Evolutionary conservation across 1,284 basidiomycete genomes (phyloP).

Genomic region (Marasmius fiardii): DNA sequence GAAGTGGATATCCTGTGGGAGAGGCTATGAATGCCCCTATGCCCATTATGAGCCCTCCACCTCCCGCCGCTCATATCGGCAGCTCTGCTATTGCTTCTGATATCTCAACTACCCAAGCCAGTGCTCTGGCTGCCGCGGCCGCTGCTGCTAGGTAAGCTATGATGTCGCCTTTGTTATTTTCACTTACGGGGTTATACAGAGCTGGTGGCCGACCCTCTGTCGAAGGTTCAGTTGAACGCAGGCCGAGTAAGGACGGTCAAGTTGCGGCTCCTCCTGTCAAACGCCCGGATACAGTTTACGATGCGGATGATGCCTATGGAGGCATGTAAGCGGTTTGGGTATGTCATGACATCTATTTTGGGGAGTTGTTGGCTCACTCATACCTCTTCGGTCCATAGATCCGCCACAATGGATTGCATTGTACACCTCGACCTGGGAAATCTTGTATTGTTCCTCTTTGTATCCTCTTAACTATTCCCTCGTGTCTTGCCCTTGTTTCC

Average conservation of each 20-base stretch:
- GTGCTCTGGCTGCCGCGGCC: constrained; percentile 1
- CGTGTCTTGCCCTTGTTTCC: no score
- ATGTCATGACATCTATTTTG: not conserved
- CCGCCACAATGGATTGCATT: no score
- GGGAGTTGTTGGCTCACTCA: not conserved
- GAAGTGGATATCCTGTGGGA: not conserved
- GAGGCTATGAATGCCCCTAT: not conserved
- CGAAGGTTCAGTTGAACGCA: not conserved
- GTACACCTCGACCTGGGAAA: no score
- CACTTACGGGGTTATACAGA: not conserved
- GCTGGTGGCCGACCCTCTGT: not conserved
- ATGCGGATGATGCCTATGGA: not conserved
- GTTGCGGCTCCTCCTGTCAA: not conserved
- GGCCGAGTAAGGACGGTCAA: not conserved
- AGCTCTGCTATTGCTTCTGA: not conserved
- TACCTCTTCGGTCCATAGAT: not conserved
- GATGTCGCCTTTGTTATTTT: not conserved
- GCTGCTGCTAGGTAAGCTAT: not conserved
- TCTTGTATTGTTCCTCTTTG: no score
- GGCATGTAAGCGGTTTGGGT: not conserved
- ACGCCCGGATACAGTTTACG: not conserved
- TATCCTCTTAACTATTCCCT: no score
- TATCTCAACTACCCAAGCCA: not conserved
- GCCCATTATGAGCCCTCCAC: not conserved
- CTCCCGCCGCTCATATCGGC: not conserved